Evolutionary conservation across 306 rosid species (phyloP), one percentile per base, ranked within the genome.

Genomic region (Casuarina glauca): DNA sequence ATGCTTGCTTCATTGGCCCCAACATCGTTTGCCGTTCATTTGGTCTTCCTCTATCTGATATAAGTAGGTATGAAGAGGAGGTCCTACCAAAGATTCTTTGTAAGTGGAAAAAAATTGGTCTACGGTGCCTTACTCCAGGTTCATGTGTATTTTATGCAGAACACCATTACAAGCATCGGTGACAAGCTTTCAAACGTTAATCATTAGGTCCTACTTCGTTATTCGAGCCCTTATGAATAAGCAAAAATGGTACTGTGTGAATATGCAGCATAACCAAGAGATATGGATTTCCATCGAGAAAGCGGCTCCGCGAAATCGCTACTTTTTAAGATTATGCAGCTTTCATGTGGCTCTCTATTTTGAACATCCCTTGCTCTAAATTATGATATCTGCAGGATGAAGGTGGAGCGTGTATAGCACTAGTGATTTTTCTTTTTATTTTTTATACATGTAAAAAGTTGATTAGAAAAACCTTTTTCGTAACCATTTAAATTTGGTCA

Each of bases 111-210:
- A 60, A 50, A 26, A 7, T 44, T 1, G 74, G 49, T 42, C 43
- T 64, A 44, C 75, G 76, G 38, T 69, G 72, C 84, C 75, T 75
- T 74, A 16, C 73, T 49, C 64, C 80, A 70, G 76, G 66, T 61
- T 75, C 66, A 70, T 75, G 84, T 81, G 76, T 70, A 36, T 52
- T 7, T 81, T 61, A 79, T 75, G 61, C 80, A 70, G 60, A 80
- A 75, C 84, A 75, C 45, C 41, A 70, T 4, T 68, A 58, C 72
- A 75, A 75, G 76, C 72, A 19, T 60, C 57, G 58, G 57, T 1
- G 45, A 52, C 54, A 46, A 16, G 53, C 76, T 53, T 80, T 66
- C 45, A 74, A 69, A 69, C 48, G 26, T 32, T 54, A 74, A 54
- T 66, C 38, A 69, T 66, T 32, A 7, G 51, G 51, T 19, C 46